A percentile compares a stretch with the other conserved stretches of the same genome.
These are phyloP conservation scores for Termitomyces sp. DNA, from an alignment of 768 basidiomycete genomes.

Conservation along the genomic window DNA sequence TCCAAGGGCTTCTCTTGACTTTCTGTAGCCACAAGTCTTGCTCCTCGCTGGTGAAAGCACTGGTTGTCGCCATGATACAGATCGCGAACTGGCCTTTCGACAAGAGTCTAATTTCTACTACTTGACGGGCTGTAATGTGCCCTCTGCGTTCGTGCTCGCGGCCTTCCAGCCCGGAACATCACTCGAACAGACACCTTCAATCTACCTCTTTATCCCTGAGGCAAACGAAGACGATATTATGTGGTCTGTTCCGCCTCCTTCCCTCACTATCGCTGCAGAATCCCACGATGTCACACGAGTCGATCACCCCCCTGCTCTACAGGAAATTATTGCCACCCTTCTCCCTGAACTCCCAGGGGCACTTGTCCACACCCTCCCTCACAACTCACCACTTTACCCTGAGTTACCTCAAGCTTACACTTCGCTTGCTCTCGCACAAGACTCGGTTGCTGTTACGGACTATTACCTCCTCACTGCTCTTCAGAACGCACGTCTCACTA, in stretches of 20 bases:
- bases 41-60: constrained; percentile 62
- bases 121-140: constrained; percentile 74
- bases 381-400: constrained; percentile 48
- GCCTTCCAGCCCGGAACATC: constrained; percentile 40
- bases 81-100: constrained; percentile 68
- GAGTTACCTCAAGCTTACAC: constrained; percentile 38
- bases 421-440: constrained; percentile 26
- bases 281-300: constrained; percentile 60
- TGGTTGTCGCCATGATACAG: constrained; percentile 75
- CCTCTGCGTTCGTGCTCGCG: constrained; percentile 63
- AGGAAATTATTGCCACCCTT: constrained; percentile 39
- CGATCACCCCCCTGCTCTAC: constrained; percentile 42
- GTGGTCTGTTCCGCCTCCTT: constrained; percentile 85
- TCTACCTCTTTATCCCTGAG: constrained; percentile 76
- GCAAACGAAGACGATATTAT: constrained; percentile 69
- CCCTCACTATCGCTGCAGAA: constrained; percentile 44
- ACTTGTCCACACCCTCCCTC: constrained; percentile 63
- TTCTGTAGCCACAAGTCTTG: constrained; percentile 58
- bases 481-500: constrained; percentile 77
- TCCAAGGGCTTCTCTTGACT: neutral
- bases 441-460: constrained; percentile 41
- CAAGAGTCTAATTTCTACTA: constrained; percentile 88
- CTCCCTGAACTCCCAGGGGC: constrained; percentile 47
- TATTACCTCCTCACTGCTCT: constrained; percentile 70
- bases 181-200: constrained; percentile 30